Conservation (phyloP, 805 yeast species). For the Hanseniaspora nectarophila region DNA sequence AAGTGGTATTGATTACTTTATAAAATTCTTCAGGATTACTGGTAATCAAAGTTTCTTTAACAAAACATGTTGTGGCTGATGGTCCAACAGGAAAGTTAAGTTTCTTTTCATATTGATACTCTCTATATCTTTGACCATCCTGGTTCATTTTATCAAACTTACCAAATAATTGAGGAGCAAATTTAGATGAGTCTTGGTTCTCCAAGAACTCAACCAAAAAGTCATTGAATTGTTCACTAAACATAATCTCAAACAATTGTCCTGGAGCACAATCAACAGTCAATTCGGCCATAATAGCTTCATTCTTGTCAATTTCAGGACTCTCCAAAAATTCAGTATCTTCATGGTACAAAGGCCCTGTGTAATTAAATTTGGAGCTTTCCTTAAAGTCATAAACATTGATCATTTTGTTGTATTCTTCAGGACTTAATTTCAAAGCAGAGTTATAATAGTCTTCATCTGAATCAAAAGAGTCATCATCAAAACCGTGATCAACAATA, state of each 20-base stretch:
- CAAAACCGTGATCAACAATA: conserved; percentile 25
- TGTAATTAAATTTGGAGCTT: conserved; percentile 33
- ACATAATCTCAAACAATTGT: conserved; percentile 52
- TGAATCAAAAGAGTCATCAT: conserved; percentile 22
- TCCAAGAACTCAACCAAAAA: conserved; percentile 35
- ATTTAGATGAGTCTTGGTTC: conserved; percentile 31
- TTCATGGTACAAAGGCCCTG: conserved; percentile 55
- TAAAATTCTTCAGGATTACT: conserved; percentile 45
- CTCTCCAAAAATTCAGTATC: conserved; percentile 43
- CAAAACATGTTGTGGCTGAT: conserved; percentile 69
- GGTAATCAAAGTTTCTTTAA: conserved; percentile 46
- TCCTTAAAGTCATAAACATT: conserved; percentile 30
- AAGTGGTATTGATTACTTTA: conserved; percentile 49
- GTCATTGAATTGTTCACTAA: conserved; percentile 44
- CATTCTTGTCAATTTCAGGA: conserved; percentile 35
- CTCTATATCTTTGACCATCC: conserved; percentile 36
- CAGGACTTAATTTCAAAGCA: conserved; percentile 16
- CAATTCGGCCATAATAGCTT: conserved; percentile 42
- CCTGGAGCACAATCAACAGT: conserved; percentile 65
- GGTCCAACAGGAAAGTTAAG: conserved; percentile 82
- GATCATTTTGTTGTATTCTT: conserved; percentile 19
- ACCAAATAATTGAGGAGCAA: conserved; percentile 25
- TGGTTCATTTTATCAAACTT: conserved; percentile 27
- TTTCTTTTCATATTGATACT: conserved; percentile 59
- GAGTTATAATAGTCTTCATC: conserved; percentile 22